Percentiles rank a stretch among this genome's conserved stretches.
phyloP scores from a whole-genome alignment of 306 rosid species.

The Oemleria cerasiformis region DNA sequence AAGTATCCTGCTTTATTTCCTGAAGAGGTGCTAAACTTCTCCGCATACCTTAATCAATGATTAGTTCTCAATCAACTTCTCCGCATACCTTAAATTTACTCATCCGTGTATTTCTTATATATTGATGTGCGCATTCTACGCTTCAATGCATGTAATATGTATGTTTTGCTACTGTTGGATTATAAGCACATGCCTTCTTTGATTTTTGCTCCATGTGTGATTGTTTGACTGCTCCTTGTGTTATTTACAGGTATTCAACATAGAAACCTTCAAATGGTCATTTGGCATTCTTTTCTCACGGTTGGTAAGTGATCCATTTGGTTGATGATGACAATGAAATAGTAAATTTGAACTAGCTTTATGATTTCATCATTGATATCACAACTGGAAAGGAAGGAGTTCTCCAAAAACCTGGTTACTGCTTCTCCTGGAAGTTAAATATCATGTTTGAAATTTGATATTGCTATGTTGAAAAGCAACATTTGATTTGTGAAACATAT shows the following conservation, averaged over 20 bases:
- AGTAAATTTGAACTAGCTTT: not conserved
- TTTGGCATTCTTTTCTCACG: constrained; percentile 97
- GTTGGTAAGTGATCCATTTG: constrained; percentile 56
- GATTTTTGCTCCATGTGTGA: constrained; percentile 22
- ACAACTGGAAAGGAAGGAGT: not conserved
- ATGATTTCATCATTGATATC: too few relatives aligned
- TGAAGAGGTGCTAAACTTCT: constrained; percentile 60
- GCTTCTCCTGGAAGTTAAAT: not conserved
- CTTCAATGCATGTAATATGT: not conserved
- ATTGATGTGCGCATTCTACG: not conserved
- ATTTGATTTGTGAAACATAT: not conserved
- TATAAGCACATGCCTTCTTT: constrained; percentile 3
- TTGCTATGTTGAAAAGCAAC: not conserved
- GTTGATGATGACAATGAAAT: constrained; percentile 12
- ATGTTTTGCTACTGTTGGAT: not conserved
- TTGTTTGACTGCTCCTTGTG: constrained; percentile 23
- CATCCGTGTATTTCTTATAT: not conserved
- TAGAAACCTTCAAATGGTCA: constrained; percentile 93
- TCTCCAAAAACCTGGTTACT: not conserved
- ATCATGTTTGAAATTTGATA: not conserved
- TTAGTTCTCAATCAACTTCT: not conserved
- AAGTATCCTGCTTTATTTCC: constrained; percentile 83
- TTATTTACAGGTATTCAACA: constrained; percentile 76
- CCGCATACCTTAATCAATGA: not conserved
- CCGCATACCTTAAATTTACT: not conserved